Evolutionary conservation across 495 filamentous ascomycete genomes (phyloP).

Genomic region (Mytilinidion resinicola): DNA sequence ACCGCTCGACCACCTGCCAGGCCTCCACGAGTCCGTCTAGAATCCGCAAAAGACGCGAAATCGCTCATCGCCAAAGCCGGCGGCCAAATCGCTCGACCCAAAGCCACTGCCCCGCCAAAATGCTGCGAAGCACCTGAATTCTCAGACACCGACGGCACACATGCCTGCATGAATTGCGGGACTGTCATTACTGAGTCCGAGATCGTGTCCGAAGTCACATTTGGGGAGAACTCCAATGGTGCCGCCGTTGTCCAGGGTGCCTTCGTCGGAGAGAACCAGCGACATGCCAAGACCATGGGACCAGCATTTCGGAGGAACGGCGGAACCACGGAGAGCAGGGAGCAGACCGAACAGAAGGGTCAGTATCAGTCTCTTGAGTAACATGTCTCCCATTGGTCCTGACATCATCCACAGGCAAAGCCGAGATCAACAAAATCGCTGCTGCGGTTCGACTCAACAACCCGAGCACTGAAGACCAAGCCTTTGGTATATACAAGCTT

Average conservation of each 20-base stretch:
- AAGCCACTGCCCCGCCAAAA: neutral
- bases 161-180: slow-evolving; percentile 75
- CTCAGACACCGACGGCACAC: neutral
- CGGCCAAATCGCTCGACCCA: neutral
- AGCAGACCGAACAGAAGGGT: slow-evolving; percentile 64
- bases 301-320: slow-evolving; percentile 50
- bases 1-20: no score
- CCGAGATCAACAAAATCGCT: slow-evolving; percentile 27
- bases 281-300: slow-evolving; percentile 56
- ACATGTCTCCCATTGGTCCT: neutral
- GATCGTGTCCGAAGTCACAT: slow-evolving; percentile 85
- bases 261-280: slow-evolving; percentile 76
- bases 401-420: neutral
- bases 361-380: slow-evolving; percentile 13
- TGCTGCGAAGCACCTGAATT: slow-evolving; percentile 16
- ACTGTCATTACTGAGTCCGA: slow-evolving; percentile 64
- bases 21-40: no score
- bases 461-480: slow-evolving; percentile 50
- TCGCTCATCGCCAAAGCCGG: neutral
- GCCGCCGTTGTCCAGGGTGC: slow-evolving; percentile 88
- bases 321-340: slow-evolving; percentile 54
- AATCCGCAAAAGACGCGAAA: no score
- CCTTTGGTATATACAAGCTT: slow-evolving; percentile 68
- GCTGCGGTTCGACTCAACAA: slow-evolving; percentile 45
- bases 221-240: slow-evolving; percentile 75